Percentiles rank a stretch among this genome's conserved stretches.
Conservation (phyloP, 73 alveolate species). For the Paramecium bursaria region DNA sequence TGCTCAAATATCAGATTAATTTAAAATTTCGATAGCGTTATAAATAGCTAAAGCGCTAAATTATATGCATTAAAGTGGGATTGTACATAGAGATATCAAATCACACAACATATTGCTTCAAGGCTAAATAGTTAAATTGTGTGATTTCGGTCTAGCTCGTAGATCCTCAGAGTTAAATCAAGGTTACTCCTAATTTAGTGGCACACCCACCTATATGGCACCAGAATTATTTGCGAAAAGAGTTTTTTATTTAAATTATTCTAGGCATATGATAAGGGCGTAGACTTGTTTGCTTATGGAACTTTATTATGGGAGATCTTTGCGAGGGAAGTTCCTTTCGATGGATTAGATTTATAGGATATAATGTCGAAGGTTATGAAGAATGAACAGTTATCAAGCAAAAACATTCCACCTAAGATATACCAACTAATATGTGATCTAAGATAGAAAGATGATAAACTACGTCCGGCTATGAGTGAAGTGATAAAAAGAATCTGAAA, state of each 20-base stretch:
- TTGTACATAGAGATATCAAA: slow-evolving; percentile 98
- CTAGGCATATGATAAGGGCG: slow-evolving; percentile 91
- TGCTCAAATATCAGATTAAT: slow-evolving; percentile 75
- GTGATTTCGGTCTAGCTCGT: slow-evolving; percentile 98
- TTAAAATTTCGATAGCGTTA: slow-evolving; percentile 81
- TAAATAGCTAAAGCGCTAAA: slow-evolving; percentile 85
- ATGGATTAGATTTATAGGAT: slow-evolving; percentile 93
- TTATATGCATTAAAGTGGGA: slow-evolving; percentile 91
- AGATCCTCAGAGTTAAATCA: slow-evolving; percentile 92
- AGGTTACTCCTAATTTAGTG: slow-evolving; percentile 97
- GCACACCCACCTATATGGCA: slow-evolving; percentile 99
- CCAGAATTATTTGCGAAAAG: slow-evolving; percentile 96
- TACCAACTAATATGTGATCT: slow-evolving; percentile 9
- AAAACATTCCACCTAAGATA: slow-evolving; percentile 24
- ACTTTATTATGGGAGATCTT: slow-evolving; percentile 97
- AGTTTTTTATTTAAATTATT: neutral
- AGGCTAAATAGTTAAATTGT: slow-evolving; percentile 84
- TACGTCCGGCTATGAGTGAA: slow-evolving; percentile 40
- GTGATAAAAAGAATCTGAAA: too few species aligned
- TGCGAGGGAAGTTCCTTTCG: slow-evolving; percentile 97
- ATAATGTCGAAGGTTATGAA: slow-evolving; percentile 87
- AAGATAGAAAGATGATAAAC: slow-evolving; percentile 53
- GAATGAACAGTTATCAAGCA: slow-evolving; percentile 71
- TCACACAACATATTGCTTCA: slow-evolving; percentile 91
- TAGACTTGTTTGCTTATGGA: slow-evolving; percentile 98